phyloP scores from a whole-genome alignment of 2,329 filamentous ascomycete genomes.

The Colletotrichum coccodes region DNA sequence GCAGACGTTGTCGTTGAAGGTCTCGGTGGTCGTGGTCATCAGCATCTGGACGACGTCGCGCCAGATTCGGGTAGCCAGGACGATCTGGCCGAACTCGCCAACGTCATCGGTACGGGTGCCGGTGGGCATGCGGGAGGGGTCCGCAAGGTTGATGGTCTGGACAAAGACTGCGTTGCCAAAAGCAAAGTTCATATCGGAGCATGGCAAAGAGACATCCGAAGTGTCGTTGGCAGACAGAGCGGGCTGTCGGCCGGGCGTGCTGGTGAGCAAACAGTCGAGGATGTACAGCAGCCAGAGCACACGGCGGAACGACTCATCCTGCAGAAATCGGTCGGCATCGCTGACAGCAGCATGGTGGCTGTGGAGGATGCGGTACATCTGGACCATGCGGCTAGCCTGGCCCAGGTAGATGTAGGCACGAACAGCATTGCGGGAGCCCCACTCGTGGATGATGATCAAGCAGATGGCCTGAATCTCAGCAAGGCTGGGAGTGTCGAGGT shows the following conservation, averaged over 20 bases:
- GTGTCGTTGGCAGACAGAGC: constrained; percentile 65
- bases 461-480: constrained; percentile 71
- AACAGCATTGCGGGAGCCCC: constrained; percentile 70
- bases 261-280: constrained; percentile 70
- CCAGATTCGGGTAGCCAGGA: constrained; percentile 69
- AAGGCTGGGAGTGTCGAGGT: constrained; percentile 67
- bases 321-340: constrained; percentile 66
- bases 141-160: constrained; percentile 61
- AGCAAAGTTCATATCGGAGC: constrained; percentile 70
- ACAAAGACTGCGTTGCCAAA: constrained; percentile 70
- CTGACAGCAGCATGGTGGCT: constrained; percentile 61
- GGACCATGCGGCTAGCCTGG: constrained; percentile 71
- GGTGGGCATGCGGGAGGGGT: constrained; percentile 48
- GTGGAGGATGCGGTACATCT: constrained; percentile 71
- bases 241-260: constrained; percentile 68
- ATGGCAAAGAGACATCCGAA: constrained; percentile 65
- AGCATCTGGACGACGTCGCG: constrained; percentile 71
- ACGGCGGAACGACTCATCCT: constrained; percentile 70
- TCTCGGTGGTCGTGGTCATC: constrained; percentile 60
- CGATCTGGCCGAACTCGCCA: constrained; percentile 71
- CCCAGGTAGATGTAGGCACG: constrained; percentile 72
- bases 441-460: constrained; percentile 70
- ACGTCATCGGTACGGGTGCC: constrained; percentile 59
- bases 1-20: constrained; percentile 65
- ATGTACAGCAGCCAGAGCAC: constrained; percentile 72